Evolutionary conservation across 192 early-diverging fungal species (phyloP), one percentile per base, ranked within the genome.

Genomic region (Backusella morwellensis): DNA sequence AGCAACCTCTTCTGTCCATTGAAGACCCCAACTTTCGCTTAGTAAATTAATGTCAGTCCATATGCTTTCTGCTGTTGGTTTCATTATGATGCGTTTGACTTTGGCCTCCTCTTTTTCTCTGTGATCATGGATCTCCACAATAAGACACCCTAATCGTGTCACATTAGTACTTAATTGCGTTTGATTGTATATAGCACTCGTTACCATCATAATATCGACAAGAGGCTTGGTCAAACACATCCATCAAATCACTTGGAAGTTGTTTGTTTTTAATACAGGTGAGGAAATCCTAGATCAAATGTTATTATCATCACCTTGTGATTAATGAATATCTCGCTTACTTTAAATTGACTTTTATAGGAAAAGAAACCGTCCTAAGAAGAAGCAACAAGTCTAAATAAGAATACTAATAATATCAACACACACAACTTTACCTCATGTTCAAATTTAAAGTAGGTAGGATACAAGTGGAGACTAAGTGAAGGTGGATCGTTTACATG

Each of bases 391-490:
- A 56, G 54, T 21, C 19, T 56, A 9, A 21, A 9, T 21, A 56
- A 21, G 23, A 56, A 56, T n/a, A 56, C 21, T 21, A 21, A 56
- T 23, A n/a, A n/a, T 21, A 56, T 7, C 21, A 56, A 56, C 19
- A 8, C 8, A 56, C 19, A 8, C 8, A 7, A n/a, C 52, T 21
- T 56, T 56, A 87, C 86, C 81, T 88, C 83, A 52, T 86, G 85
- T 42, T 92, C 90, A 80, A 93, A 93, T 66, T 92, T 91, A 78
- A 92, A 93, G 80, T 93, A 91, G 23, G 90, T 90, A 52, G 89
- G 85, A 70, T 92, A 91, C 56, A 93, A 75, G 71, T 92, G 92
- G 35, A 93, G 70, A 35, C 82, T 80, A 40, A 92, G 82, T 6
- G 92, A 93, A 8, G 91, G 89, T 68, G 82, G 80, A 56, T 84